Evolutionary conservation across 345 rosid species (phyloP).

Genomic region (Cardamine occulta): DNA sequence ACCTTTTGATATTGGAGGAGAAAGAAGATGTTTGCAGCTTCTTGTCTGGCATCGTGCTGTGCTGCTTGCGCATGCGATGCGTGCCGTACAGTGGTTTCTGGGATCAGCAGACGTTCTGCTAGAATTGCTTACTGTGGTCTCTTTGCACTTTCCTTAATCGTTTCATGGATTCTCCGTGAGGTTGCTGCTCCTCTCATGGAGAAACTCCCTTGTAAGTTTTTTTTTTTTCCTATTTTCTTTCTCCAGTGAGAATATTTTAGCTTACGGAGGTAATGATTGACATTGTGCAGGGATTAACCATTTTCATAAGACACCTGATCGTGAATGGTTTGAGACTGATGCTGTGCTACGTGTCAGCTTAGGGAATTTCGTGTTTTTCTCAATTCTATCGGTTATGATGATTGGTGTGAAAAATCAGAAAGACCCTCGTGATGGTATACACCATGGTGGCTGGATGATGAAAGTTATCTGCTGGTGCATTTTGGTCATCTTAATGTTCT

Average conservation of each 20-base stretch:
- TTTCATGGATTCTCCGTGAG: constrained; percentile 96
- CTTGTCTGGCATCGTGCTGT: constrained; percentile 98
- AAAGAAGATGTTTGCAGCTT: constrained; percentile 91
- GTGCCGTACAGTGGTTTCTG: constrained; percentile 83
- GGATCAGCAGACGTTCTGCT: constrained; percentile 93
- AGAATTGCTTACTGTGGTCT: constrained; percentile 98
- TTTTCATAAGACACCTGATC: constrained; percentile 81
- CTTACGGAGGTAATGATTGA: constrained; percentile 14
- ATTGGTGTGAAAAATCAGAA: constrained; percentile 88
- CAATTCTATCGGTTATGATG: constrained; percentile 78
- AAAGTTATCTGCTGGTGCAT: constrained; percentile 87
- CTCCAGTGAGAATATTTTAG: background rate
- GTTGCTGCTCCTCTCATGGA: constrained; percentile 99
- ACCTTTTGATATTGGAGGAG: constrained; percentile 29
- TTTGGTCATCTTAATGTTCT: constrained; percentile 89
- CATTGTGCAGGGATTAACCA: constrained; percentile 83
- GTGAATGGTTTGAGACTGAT: constrained; percentile 98
- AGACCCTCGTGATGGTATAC: constrained; percentile 96
- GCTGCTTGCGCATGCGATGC: constrained; percentile 99
- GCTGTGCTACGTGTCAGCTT: constrained; percentile 97
- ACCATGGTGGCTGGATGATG: constrained; percentile 99
- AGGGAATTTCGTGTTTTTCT: constrained; percentile 91
- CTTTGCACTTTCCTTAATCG: constrained; percentile 87
- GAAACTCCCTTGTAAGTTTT: constrained; percentile 85
- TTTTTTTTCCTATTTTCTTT: background rate